These are phyloP conservation scores for Botryobasidium botryosum DNA, from an alignment of 768 basidiomycete species.

Conservation along the genomic window DNA sequence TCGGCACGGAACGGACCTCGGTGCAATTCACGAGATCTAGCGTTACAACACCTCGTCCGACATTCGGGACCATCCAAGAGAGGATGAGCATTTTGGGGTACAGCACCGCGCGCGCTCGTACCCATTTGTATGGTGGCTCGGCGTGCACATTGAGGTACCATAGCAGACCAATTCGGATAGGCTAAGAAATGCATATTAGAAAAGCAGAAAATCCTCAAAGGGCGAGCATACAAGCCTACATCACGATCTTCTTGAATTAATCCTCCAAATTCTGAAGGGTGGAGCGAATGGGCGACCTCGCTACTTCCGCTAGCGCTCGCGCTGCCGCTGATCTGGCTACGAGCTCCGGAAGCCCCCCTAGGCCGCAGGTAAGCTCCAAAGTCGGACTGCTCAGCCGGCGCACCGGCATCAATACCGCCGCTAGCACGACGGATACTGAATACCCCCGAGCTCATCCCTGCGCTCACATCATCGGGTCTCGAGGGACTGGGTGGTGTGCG, in stretches of 20 bases:
- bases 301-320: neutral
- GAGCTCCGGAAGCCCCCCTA: too few relatives aligned
- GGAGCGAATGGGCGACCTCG: constrained; percentile 30
- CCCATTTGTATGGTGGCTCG: constrained; percentile 58
- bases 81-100: constrained; percentile 74
- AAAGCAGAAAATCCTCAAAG: constrained; percentile 3
- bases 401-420: too few relatives aligned
- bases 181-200: constrained; percentile 31
- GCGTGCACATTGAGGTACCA: constrained; percentile 93
- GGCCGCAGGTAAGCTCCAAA: too few relatives aligned
- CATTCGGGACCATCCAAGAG: constrained; percentile 73
- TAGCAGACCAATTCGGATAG: constrained; percentile 64
- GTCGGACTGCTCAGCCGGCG: too few relatives aligned
- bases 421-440: too few relatives aligned
- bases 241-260: constrained; percentile 24
- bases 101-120: constrained; percentile 62
- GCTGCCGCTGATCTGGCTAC: neutral
- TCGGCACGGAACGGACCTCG: constrained; percentile 68
- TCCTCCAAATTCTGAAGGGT: constrained; percentile 25
- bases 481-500: constrained; percentile 43
- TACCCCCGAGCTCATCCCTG: too few relatives aligned
- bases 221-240: constrained; percentile 20
- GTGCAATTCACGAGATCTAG: constrained; percentile 76
- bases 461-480: too few relatives aligned
- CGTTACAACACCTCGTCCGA: constrained; percentile 70